A percentile compares a stretch with the other conserved stretches of the same genome.
phyloP scores from a whole-genome alignment of 202 grass and related monocot genomes.

The Brachypodium distachyon region DNA sequence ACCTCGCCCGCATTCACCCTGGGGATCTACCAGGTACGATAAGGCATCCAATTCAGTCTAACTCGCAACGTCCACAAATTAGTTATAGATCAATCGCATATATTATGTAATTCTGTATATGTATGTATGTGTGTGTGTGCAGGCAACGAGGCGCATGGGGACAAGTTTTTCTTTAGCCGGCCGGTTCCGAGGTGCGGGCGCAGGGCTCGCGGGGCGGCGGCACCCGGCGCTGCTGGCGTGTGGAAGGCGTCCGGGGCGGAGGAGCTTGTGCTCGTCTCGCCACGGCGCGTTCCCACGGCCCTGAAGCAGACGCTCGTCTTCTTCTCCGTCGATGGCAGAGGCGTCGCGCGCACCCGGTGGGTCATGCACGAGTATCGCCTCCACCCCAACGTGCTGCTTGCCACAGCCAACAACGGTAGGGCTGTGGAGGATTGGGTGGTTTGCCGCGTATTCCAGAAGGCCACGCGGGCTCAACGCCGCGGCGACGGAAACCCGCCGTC shows the following conservation, averaged over 20 bases:
- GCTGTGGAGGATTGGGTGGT: constrained; percentile 59
- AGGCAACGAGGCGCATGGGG: constrained; percentile 31
- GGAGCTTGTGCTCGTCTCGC: constrained; percentile 17
- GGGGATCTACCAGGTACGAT: constrained; percentile 56
- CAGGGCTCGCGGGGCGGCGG: too few relatives aligned
- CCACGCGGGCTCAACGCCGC: neutral
- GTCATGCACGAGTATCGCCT: constrained; percentile 82
- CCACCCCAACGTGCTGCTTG: constrained; percentile 14
- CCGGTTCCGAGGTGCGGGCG: too few relatives aligned
- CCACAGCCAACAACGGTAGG: too few relatives aligned
- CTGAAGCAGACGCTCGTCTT: constrained; percentile 60
- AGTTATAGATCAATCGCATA: too few relatives aligned
- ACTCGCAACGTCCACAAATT: too few relatives aligned
- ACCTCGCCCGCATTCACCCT: constrained; percentile 54
- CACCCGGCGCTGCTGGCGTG: too few relatives aligned
- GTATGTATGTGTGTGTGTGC: constrained; percentile 9
- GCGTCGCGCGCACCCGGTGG: constrained; percentile 48
- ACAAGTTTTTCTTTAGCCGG: too few relatives aligned
- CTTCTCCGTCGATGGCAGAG: constrained; percentile 23
- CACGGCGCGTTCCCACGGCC: constrained; percentile 35
- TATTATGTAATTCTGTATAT: too few relatives aligned
- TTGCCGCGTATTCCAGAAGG: constrained; percentile 62
- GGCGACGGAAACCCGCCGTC: too few relatives aligned
- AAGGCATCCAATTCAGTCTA: too few relatives aligned
- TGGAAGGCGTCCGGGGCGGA: constrained; percentile 56